These are phyloP conservation scores for Chaetoceros tenuissimus DNA, from an alignment of 108 stramenopile species.

Conservation along the genomic window DNA sequence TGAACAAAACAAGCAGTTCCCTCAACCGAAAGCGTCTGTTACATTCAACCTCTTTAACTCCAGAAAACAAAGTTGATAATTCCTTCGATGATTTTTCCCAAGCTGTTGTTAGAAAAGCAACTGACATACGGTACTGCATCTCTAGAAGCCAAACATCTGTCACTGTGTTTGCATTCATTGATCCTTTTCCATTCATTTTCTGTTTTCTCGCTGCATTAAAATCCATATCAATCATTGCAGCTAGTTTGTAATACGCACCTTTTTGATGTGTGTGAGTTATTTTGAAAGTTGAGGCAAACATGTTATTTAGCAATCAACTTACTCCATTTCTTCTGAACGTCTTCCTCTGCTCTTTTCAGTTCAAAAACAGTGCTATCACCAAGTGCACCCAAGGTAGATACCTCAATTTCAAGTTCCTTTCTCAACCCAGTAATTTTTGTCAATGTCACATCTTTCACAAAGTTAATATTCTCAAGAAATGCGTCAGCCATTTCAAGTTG, in stretches of 20 bases:
- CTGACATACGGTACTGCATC: conserved; percentile 70
- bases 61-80: conserved; percentile 46
- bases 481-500: conserved; percentile 17
- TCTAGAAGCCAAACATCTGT: conserved; percentile 59
- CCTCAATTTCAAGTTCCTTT: conserved; percentile 29
- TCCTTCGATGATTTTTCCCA: conserved; percentile 70
- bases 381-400: conserved; percentile 41
- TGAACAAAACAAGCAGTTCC: conserved; percentile 55
- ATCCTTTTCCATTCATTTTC: not conserved
- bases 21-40: conserved; percentile 44
- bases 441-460: conserved; percentile 25
- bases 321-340: conserved; percentile 58
- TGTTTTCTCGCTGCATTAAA: not conserved
- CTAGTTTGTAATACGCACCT: not conserved
- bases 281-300: not conserved
- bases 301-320: conserved; percentile 2
- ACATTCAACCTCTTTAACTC: conserved; percentile 62
- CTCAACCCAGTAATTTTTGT: conserved; percentile 23
- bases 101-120: conserved; percentile 50
- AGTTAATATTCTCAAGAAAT: conserved; percentile 24
- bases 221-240: not conserved
- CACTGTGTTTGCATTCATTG: not conserved
- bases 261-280: not conserved
- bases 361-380: conserved; percentile 58
- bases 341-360: conserved; percentile 58